phyloP scores from a whole-genome alignment of 2,329 filamentous ascomycete genomes.

The Mycosphaerella sp. region DNA sequence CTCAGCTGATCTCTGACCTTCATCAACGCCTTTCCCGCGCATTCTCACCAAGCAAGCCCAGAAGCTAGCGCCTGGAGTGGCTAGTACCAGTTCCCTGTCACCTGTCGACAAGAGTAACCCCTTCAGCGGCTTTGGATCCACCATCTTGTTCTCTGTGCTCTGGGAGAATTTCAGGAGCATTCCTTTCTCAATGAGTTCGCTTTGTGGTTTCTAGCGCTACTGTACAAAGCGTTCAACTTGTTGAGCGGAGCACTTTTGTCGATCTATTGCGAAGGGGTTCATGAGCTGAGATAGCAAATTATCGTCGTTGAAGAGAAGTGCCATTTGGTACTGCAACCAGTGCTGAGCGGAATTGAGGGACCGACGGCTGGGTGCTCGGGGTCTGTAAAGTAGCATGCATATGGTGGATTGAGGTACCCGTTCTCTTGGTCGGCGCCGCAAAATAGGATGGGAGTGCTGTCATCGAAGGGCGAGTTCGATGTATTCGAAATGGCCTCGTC shows the following conservation, averaged over 20 bases:
- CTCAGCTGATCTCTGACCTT: constrained; percentile 5
- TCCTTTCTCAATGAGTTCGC: constrained; percentile 10
- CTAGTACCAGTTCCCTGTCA: constrained; percentile 14
- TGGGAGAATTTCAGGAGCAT: constrained; percentile 18
- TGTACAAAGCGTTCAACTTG: constrained; percentile 13
- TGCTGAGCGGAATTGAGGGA: constrained; percentile 20
- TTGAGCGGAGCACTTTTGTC: constrained; percentile 13
- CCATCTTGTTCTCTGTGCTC: no score
- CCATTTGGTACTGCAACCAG: constrained; percentile 23
- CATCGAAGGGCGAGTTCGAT: no score
- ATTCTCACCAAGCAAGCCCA: constrained; percentile 14
- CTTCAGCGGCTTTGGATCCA: constrained; percentile 7
- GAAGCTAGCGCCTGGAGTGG: constrained; percentile 15
- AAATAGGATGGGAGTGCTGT: constrained; percentile 13
- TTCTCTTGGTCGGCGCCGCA: constrained; percentile 11
- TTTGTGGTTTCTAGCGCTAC: constrained; percentile 2
- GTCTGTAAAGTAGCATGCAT: constrained; percentile 14
- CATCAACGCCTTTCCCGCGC: constrained; percentile 14
- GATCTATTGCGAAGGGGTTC: background rate
- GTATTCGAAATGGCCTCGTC: no score
- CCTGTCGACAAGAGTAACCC: constrained; percentile 14
- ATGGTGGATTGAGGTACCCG: constrained; percentile 22
- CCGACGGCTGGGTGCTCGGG: background rate
- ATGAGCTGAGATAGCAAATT: constrained; percentile 8
- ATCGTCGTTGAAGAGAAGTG: constrained; percentile 12